Base-by-base conservation (phyloP, 306 rosid species). In the Trifolium fragiferum region DNA sequence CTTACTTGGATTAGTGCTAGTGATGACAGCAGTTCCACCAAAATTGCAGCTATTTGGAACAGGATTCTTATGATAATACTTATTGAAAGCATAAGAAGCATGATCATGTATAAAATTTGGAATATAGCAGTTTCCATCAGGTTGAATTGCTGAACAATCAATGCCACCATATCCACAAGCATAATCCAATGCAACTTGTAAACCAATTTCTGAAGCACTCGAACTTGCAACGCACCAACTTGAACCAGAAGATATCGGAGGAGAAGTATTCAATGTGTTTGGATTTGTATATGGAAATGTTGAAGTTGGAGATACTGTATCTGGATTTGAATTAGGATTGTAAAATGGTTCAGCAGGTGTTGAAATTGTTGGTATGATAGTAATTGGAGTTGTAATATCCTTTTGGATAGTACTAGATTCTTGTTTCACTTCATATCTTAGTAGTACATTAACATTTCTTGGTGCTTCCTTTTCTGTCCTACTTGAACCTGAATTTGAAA, bases 141-240 rank as follows among this genome's bases (percentile, higher is more conserved):
- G 74, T 78, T 89, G 96, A 85, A 92, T 86, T 67, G 81, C 86
- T 8, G 90, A 81, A 70, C 97, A 92, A 76, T 89, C 97, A 46
- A 83, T 77, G 21, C 90, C 90, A 65, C 90, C 95, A 76, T 76
- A 74, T 37, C 97, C 97, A 79, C 97, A 92, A 12, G 96, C 96
- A 86, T 89, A 92, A 76, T 92, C 97, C 85, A 92, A 71, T 72
- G 97, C 97, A 74, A 88, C 93, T 80, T 92, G 97, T 40, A 92
- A 73, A 3, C 82, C 70, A 44, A 40, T 72, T 33, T 76, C 80
- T 53, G 97, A 82, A 10, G 90, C 86, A 80, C 82, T 74, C 61
- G 84, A 91, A 67, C 91, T 85, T 63, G 96, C 88, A 77, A 89
- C 82, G n/a, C 97, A 92, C 95, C 95, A 89, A 74, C 97, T 89